These are phyloP conservation scores for Immersiella caudata DNA, from an alignment of 495 filamentous ascomycete species.

Conservation along the genomic window DNA sequence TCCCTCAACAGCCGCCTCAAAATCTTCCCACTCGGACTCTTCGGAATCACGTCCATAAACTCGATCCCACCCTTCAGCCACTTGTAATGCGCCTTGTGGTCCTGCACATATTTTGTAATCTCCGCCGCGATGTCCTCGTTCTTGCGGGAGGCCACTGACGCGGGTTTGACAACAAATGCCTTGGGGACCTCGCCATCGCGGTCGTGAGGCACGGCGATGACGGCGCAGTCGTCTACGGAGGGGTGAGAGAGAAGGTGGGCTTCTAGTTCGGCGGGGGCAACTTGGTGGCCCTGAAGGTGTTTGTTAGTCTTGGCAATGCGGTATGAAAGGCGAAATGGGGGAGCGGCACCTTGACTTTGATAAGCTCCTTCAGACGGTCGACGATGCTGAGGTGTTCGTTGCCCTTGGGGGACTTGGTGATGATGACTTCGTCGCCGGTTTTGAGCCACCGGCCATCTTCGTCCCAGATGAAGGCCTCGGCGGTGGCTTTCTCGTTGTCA, in stretches of 20 bases:
- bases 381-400: conserved; percentile 82
- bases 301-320: no score
- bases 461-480: conserved; percentile 76
- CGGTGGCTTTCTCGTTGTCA: conserved; percentile 79
- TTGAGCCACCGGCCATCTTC: conserved; percentile 75
- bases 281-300: conserved; percentile 71
- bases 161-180: conserved; percentile 79
- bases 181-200: conserved; percentile 82
- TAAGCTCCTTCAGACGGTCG: conserved; percentile 90
- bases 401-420: conserved; percentile 62
- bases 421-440: conserved; percentile 82
- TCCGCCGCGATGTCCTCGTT: conserved; percentile 56
- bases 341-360: conserved; percentile 75
- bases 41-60: conserved; percentile 77
- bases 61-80: conserved; percentile 84
- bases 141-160: conserved; percentile 60
- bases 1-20: conserved; percentile 79
- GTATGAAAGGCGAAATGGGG: not conserved
- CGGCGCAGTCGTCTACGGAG: conserved; percentile 78
- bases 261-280: conserved; percentile 89
- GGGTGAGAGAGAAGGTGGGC: conserved; percentile 84
- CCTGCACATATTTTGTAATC: conserved; percentile 75
- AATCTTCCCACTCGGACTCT: conserved; percentile 94
- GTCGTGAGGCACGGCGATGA: conserved; percentile 79
- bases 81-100: conserved; percentile 86